Evolutionary conservation across 176 grass and related monocot genomes (phyloP), one percentile per base, ranked within the genome.

Genomic region (Musa acuminata): DNA sequence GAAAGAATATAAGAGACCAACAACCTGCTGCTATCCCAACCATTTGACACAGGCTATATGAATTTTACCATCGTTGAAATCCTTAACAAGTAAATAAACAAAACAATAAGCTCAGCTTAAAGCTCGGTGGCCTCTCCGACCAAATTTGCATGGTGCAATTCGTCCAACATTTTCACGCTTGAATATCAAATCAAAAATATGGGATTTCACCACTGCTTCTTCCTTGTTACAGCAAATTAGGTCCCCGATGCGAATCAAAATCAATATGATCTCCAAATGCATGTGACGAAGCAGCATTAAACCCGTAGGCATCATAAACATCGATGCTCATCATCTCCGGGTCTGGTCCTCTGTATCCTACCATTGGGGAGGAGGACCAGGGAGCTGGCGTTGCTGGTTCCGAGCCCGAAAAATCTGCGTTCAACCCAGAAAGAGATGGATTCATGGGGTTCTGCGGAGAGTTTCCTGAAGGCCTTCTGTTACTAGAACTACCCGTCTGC

Each of bases 301-400:
- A 93, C 48, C 87, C 82, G 64, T 75, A 84, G 49, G 67, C 71
- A 75, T 78, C 14, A 82, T 79, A 89, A 83, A 67, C 43, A 11
- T 89, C 79, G 24, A 53, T 19, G 20, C 59, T 76, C 43, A 14
- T 77, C 16, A 63, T 2, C 27, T 72, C 82, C 27, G 77, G 82
- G 0, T 89, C 88, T 16, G 52, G 66, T 51, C 80, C 73, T 77
- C 72, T 83, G 10, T 84, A 88, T 74, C 81, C 73, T 5, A 59
- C 49, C 73, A 88, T 65, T 58, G 78, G 83, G 64, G 52, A 26
- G 35, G 80, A 74, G 66, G 49, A 69, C 86, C 84, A 87, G 51
- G 77, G 80, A 74, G 80, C 70, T 64, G 75, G 63, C 3, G 76
- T 79, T 9, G 76, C 29, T 29, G 84, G 53, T 26, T 87, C 76